A percentile compares a stretch with the other conserved stretches of the same genome.
phyloP scores from a whole-genome alignment of 805 yeast genomes.

The Starmerella riodocensis region DNA sequence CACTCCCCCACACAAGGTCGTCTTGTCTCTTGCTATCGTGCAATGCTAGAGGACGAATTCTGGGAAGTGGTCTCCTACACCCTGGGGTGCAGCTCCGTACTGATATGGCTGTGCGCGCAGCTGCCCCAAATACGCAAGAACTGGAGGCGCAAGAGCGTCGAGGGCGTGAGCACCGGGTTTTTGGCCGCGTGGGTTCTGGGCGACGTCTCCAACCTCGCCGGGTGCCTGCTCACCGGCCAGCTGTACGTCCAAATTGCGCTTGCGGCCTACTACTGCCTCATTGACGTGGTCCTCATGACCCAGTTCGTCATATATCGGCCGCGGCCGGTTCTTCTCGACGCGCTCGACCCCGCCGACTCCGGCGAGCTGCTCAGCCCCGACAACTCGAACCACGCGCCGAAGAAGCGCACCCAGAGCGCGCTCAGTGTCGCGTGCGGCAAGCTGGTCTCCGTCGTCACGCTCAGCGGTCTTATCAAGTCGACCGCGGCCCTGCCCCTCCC shows the following conservation, averaged over 20 bases:
- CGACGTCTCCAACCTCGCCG: conserved; percentile 45
- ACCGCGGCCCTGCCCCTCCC: conserved; percentile 4
- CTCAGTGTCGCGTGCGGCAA: not conserved
- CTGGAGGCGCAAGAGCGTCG: conserved; percentile 47
- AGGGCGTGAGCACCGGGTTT: conserved; percentile 51
- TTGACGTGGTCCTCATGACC: conserved; percentile 51
- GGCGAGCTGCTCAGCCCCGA: not conserved
- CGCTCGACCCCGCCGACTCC: conserved; percentile 4
- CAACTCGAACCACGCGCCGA: conserved; percentile 9
- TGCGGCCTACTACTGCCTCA: conserved; percentile 58
- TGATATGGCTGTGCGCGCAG: conserved; percentile 63
- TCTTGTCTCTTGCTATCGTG: too few species aligned
- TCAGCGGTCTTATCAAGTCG: not conserved
- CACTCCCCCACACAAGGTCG: too few species aligned
- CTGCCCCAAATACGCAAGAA: conserved; percentile 55
- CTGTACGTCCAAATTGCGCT: conserved; percentile 66
- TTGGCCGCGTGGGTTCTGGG: conserved; percentile 54
- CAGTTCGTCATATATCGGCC: conserved; percentile 57
- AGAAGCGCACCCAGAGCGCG: not conserved
- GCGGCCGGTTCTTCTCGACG: conserved; percentile 1
- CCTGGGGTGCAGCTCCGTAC: conserved; percentile 32
- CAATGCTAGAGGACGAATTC: conserved; percentile 1
- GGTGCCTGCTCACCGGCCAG: conserved; percentile 66
- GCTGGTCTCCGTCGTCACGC: not conserved
- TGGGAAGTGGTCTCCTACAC: conserved; percentile 17